Evolutionary conservation across 1,284 basidiomycete species (phyloP).

Genomic region (Anthracocystis panici-leucophaei): DNA sequence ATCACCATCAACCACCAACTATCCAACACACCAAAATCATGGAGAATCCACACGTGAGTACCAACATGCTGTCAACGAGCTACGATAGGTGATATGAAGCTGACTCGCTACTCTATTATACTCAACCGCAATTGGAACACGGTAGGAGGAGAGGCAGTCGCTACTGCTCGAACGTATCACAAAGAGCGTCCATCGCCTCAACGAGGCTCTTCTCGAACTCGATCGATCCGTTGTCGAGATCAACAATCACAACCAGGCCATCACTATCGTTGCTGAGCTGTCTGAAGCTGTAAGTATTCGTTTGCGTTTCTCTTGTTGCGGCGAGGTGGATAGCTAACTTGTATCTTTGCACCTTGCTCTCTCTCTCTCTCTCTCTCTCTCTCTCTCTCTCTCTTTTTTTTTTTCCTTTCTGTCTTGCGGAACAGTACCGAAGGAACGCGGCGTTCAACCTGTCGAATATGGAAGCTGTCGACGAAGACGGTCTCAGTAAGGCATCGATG

Average conservation of each 20-base stretch:
- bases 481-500: conserved; percentile 13
- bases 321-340: too few relatives aligned
- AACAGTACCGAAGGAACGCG: conserved; percentile 64
- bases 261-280: conserved; percentile 64
- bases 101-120: neutral
- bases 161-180: conserved; percentile 88
- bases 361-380: too few relatives aligned
- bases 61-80: neutral
- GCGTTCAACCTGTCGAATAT: conserved; percentile 66
- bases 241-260: conserved; percentile 66
- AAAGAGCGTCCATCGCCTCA: conserved; percentile 81
- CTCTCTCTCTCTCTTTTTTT: neutral
- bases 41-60: conserved; percentile 47
- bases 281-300: conserved; percentile 61
- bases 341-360: too few relatives aligned
- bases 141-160: conserved; percentile 87
- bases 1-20: conserved; percentile 8
- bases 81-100: neutral
- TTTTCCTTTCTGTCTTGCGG: neutral
- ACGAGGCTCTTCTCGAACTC: conserved; percentile 74
- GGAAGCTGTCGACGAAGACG: conserved; percentile 48
- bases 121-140: neutral
- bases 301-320: neutral
- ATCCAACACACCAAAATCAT: conserved; percentile 11
- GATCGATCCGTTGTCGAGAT: conserved; percentile 78